Conservation (phyloP, 805 yeast species). For the Schizosaccharomyces octosporus region DNA sequence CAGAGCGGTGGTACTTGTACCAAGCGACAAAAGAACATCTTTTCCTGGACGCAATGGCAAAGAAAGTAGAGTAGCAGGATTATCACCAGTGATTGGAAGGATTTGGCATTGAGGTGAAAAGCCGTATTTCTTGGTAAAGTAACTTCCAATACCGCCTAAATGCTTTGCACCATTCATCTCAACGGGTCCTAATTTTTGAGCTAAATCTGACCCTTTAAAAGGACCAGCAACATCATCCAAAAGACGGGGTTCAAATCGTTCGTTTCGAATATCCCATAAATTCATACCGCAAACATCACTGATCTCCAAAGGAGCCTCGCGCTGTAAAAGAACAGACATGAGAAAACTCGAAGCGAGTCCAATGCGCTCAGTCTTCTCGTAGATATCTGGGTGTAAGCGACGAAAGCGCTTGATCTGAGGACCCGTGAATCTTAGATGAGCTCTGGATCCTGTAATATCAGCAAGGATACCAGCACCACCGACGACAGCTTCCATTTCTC, state of each 20-base stretch:
- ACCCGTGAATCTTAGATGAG: slow-evolving; percentile 77
- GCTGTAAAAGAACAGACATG: slow-evolving; percentile 44
- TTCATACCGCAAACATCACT: slow-evolving; percentile 91
- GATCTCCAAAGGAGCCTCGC: slow-evolving; percentile 41
- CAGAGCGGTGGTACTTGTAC: slow-evolving; percentile 77
- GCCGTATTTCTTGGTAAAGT: slow-evolving; percentile 42
- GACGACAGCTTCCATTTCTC: slow-evolving; percentile 30
- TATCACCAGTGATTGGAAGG: slow-evolving; percentile 72
- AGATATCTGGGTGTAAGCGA: slow-evolving; percentile 25
- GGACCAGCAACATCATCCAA: slow-evolving; percentile 22
- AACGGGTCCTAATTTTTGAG: slow-evolving; percentile 10
- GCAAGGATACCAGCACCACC: slow-evolving; percentile 43
- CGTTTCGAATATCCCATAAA: slow-evolving; percentile 41
- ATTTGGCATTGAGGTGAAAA: slow-evolving; percentile 29
- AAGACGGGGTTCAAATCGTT: slow-evolving; percentile 26
- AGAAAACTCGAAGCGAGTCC: slow-evolving; percentile 59
- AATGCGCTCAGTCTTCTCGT: slow-evolving; percentile 33
- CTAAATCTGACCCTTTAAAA: slow-evolving; percentile 15
- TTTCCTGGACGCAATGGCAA: slow-evolving; percentile 42
- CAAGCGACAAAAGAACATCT: slow-evolving; percentile 61
- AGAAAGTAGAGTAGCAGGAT: slow-evolving; percentile 66
- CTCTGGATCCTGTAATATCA: slow-evolving; percentile 53
- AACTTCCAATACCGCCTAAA: slow-evolving; percentile 29
- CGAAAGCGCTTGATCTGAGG: slow-evolving; percentile 64
- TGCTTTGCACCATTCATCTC: slow-evolving; percentile 23